Evolutionary conservation across 148 eudicot genomes (phyloP), one percentile per base, ranked within the genome.

Genomic region (Chenopodium suecicum): DNA sequence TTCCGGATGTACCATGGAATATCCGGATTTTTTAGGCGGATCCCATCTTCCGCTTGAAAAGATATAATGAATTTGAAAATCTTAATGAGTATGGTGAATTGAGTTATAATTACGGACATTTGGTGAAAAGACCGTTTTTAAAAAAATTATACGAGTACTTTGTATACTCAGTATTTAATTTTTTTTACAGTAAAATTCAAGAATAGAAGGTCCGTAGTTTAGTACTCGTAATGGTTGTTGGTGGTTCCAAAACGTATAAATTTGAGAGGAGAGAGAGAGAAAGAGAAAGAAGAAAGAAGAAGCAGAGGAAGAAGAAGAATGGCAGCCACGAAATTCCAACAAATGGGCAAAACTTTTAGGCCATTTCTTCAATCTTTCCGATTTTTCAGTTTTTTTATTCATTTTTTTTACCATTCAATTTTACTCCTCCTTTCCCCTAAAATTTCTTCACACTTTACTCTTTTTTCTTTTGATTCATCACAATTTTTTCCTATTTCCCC

Each of bases 311-410:
- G 64, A 48, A 60, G 77, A 84, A 70, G 54, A 77, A 84, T 84
- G 86, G 86, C 78, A 81, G 75, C 83, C 86, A 81, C 81, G 20
- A 66, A 84, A 73, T 44, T 77, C 81, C 86, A 76, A 50, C 73
- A 81, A 84, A 71, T 9, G 56, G 47, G 86, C 78, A 81, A 77
- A 62, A 77, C 22, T 84, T 81, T 81, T 64, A 77, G 86, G 73
- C 14, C 9, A 80, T 29, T 76, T 76, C 73, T 62, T 84, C 76
- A 41, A 60, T 16, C 0, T 70, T 70, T 69, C 86, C 86, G 79
- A 69, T 75, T 41, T 17, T 64, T 32, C 50, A n/a, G 86, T 23
- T 50, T 34, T 84, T 76, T 77, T 77, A 47, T 17, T 25, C 83
- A 76, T 32, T 71, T 17, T 10, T 19, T 60, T 76, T 37, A 70